Base-by-base conservation (phyloP, 257 asterid species). In the Mitragyna speciosa region DNA sequence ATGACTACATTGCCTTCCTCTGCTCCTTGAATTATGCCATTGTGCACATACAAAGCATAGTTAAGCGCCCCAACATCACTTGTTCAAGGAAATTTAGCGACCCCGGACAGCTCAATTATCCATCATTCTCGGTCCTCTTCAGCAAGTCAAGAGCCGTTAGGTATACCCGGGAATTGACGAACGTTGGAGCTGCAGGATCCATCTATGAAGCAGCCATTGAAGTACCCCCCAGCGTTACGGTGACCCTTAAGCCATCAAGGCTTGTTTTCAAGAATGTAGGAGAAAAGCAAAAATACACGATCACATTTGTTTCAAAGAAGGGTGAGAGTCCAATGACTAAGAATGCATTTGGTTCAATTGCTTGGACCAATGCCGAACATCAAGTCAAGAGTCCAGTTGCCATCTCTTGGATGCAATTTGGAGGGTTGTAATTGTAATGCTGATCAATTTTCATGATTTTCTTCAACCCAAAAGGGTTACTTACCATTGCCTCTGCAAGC, bases 51-150 rank as follows among this genome's bases (percentile, higher is more conserved):
- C 91, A 86, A 73, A 36, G 83, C 12, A 82, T 94, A 6, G 90
- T 78, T 43, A 91, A 86, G 83, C 89, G 84, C 61, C 85, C 88
- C 0, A 94, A 94, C 43, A 72, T 91, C 65, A 89, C 94, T 3
- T 94, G 98, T 63, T 30, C 89, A 3, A 84, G 80, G 84, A 92
- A 82, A 65, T 87, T 88, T 73, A 70, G 68, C 0, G 89, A 91
- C 66, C 98, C 98, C 0, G 95, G 98, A 30, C 95, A 91, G 88
- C 92, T 94, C 58, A 94, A 94, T 86, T 94, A 94, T 68, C 98
- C 98, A 0, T 94, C 96, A 0, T 94, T 94, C 88, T 91, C 98
- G 0, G 90, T 90, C 43, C 51, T 91, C 76, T 94, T 94, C 0
- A 88, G 89, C 83, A 87, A 83, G 78, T 88, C 97, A 0, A 86